phyloP scores from a whole-genome alignment of 2,329 filamentous ascomycete species.

The Nemania bipapillata region DNA sequence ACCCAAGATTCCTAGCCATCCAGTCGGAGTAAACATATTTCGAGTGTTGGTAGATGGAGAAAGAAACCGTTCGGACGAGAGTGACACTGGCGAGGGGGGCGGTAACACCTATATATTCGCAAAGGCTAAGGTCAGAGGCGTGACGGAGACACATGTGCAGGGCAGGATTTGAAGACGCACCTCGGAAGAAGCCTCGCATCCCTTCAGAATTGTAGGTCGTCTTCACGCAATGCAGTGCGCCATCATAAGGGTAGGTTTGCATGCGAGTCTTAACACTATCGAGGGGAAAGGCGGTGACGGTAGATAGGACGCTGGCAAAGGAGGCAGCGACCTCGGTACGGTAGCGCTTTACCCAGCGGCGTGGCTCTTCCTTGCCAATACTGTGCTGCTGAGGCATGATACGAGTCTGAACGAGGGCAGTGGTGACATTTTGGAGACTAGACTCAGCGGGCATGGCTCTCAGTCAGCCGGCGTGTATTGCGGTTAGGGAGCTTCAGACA shows the following conservation, averaged over 20 bases:
- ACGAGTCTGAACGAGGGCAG: slow-evolving; percentile 55
- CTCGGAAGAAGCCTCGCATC: slow-evolving; percentile 80
- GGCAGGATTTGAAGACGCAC: slow-evolving; percentile 62
- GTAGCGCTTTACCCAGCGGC: slow-evolving; percentile 76
- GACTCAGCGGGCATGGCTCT: slow-evolving; percentile 56
- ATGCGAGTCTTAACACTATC: slow-evolving; percentile 91
- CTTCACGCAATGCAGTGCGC: slow-evolving; percentile 77
- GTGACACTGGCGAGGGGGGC: slow-evolving; percentile 84
- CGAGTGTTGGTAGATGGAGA: slow-evolving; percentile 81
- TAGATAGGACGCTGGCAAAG: slow-evolving; percentile 80
- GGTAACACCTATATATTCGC: slow-evolving; percentile 68
- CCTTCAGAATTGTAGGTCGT: slow-evolving; percentile 81
- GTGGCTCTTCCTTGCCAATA: slow-evolving; percentile 49
- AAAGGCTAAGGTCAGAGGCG: slow-evolving; percentile 27
- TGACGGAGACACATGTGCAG: not conserved
- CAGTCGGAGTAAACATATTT: slow-evolving; percentile 78
- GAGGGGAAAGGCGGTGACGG: slow-evolving; percentile 82
- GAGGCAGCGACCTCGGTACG: slow-evolving; percentile 83
- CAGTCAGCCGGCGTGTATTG: slow-evolving; percentile 53
- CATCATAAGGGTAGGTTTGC: slow-evolving; percentile 84
- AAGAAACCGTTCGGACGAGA: slow-evolving; percentile 79
- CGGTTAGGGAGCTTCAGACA: slow-evolving; percentile 57
- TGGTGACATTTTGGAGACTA: slow-evolving; percentile 57
- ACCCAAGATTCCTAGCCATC: slow-evolving; percentile 72
- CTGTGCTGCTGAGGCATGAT: slow-evolving; percentile 57